Evolutionary conservation across 2,329 filamentous ascomycete species (phyloP), one percentile per base, ranked within the genome.

Genomic region (Orbilia oligospora): DNA sequence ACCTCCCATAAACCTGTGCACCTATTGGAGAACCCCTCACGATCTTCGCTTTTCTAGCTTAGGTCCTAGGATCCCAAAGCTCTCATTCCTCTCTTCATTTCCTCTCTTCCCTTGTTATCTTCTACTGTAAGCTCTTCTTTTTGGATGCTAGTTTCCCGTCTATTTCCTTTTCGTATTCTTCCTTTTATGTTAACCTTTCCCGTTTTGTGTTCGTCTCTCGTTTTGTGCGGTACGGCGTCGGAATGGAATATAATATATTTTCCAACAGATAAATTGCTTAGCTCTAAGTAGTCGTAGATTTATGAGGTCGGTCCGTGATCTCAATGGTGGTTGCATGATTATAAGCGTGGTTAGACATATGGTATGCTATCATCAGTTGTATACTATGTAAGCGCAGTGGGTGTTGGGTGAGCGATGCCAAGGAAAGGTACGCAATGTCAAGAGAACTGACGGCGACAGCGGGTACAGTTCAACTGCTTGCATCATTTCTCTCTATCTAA

Each of bases 361-460:
- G n/a, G n/a, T n/a, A n/a, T n/a, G n/a, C 51, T 10, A 36, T 20
- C 6, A 16, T 3, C 36, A 8, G 14, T 3, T 46, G 16, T 16
- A 36, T n/a, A n/a, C n/a, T n/a, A n/a, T n/a, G n/a, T n/a, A n/a
- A n/a, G n/a, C n/a, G n/a, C n/a, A 10, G 18, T 51, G 44, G 36
- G 36, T 61, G 49, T 38, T 58, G 18, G 14, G 22, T 44, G 41
- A 49, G 58, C 16, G 61, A 48, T 63, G 73, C 73, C 73, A 77
- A 77, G 73, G 36, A 77, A 77, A 77, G 73, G 73, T 77, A 77
- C 73, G 73, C 73, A 77, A 77, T 67, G 72, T 70, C 46, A 71
- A 61, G 16, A 24, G 20, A 44, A 44, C 33, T 30, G 33, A 36
- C 58, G 10, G 38, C 55, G 51, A 44, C 30, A 48, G 41, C 51